These are phyloP conservation scores for Dissophora globulifera DNA, from an alignment of 192 early-diverging fungal genomes.

Conservation along the genomic window DNA sequence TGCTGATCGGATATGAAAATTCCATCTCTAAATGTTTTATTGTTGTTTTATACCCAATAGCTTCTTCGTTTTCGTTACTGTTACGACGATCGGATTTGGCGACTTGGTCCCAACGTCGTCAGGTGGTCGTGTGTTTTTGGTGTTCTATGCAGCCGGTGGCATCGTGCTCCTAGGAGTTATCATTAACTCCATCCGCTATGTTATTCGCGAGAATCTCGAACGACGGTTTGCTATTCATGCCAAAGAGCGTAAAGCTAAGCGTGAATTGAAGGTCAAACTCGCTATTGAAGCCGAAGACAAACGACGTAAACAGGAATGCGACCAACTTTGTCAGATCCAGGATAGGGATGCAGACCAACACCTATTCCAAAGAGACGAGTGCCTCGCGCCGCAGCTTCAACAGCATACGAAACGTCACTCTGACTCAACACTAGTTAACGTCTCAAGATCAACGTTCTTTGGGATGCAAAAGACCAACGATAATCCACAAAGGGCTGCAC, in stretches of 20 bases:
- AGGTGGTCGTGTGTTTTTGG: conserved; percentile 25
- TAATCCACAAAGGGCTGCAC: no score
- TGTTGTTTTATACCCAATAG: not conserved
- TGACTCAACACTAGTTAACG: no score
- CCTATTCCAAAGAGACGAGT: no score
- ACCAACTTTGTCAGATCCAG: no score
- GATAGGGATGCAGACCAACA: no score
- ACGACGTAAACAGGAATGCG: not conserved
- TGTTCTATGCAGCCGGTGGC: conserved; percentile 38
- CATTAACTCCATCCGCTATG: conserved; percentile 46
- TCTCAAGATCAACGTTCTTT: no score
- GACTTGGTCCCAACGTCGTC: conserved; percentile 4
- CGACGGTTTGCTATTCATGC: conserved; percentile 17
- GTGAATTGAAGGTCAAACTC: conserved; percentile 14
- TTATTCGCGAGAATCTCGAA: conserved; percentile 35
- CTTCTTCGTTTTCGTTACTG: conserved; percentile 44
- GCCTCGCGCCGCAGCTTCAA: no score
- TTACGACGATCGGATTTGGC: conserved; percentile 48
- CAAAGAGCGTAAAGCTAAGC: conserved; percentile 24
- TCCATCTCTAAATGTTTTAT: no score
- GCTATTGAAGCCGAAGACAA: conserved; percentile 5
- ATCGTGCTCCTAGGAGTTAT: conserved; percentile 40
- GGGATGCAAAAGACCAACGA: no score
- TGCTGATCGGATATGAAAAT: not conserved
- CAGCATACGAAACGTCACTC: no score